Conservation (phyloP, 306 rosid species). For the Notholithocarpus densiflorus region DNA sequence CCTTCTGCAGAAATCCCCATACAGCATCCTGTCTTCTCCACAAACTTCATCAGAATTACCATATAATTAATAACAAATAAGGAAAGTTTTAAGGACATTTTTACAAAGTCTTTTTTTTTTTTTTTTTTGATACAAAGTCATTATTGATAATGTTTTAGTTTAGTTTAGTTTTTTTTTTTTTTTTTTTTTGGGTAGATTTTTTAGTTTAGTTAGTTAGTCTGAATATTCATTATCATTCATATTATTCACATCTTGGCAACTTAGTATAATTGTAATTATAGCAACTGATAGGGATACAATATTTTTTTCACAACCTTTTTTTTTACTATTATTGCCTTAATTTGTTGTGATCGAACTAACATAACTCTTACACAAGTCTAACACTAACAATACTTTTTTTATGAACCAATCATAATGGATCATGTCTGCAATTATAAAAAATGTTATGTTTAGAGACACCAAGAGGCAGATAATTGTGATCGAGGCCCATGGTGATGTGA, state of each 20-base stretch:
- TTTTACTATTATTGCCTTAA: no score
- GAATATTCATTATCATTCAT: not conserved
- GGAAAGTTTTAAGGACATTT: not conserved
- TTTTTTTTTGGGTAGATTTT: no score
- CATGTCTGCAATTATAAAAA: no score
- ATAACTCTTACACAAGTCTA: no score
- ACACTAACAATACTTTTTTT: no score
- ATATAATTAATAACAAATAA: not conserved
- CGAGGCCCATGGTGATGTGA: not conserved
- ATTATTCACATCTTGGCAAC: not conserved
- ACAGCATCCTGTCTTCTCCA: constrained; percentile 17
- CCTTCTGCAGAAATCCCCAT: constrained; percentile 41
- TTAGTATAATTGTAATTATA: not conserved
- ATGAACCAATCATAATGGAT: no score
- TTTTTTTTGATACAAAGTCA: not conserved
- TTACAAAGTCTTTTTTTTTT: not conserved
- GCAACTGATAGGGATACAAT: no score
- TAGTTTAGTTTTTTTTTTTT: no score
- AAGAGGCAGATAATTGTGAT: not conserved
- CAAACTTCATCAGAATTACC: not conserved
- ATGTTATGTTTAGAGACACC: not conserved
- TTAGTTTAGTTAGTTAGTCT: not conserved
- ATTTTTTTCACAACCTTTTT: no score
- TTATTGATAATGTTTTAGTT: not conserved
- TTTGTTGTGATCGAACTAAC: no score